Conservation (phyloP, 495 filamentous ascomycete genomes). For the Pseudevernia furfuracea region DNA sequence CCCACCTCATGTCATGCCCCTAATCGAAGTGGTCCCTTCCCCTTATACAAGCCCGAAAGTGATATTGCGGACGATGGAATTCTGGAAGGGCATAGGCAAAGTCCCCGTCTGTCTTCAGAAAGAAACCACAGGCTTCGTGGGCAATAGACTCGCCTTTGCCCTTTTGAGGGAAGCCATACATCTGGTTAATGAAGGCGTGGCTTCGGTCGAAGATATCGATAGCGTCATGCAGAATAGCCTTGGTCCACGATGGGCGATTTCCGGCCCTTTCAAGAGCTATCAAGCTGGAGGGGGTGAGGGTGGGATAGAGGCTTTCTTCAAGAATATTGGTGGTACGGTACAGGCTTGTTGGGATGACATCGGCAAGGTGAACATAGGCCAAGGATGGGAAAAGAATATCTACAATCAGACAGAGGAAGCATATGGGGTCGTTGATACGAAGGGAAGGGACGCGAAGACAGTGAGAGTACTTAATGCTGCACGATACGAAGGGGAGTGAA, state of each 20-base stretch:
- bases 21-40: slow-evolving; percentile 52
- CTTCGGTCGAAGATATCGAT: slow-evolving; percentile 41
- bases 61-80: slow-evolving; percentile 40
- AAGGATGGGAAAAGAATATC: slow-evolving; percentile 31
- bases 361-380: slow-evolving; percentile 38
- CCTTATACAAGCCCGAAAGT: slow-evolving; percentile 33
- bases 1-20: slow-evolving; percentile 55
- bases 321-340: slow-evolving; percentile 50
- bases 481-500: slow-evolving; percentile 9
- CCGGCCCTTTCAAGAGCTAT: slow-evolving; percentile 54
- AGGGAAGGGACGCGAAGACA: slow-evolving; percentile 12
- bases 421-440: slow-evolving; percentile 18
- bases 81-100: slow-evolving; percentile 41
- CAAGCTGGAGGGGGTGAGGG: slow-evolving; percentile 51
- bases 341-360: slow-evolving; percentile 47
- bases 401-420: slow-evolving; percentile 24
- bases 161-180: slow-evolving; percentile 41
- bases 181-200: slow-evolving; percentile 41
- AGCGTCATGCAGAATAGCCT: slow-evolving; percentile 41
- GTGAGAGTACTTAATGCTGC: slow-evolving; percentile 9
- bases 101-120: slow-evolving; percentile 47
- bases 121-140: slow-evolving; percentile 48
- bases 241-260: slow-evolving; percentile 51
- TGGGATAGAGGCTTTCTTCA: slow-evolving; percentile 47
- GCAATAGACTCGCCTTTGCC: slow-evolving; percentile 45